These are phyloP conservation scores for Austropuccinia psidii DNA, from an alignment of 1,284 basidiomycete genomes.

Conservation along the genomic window DNA sequence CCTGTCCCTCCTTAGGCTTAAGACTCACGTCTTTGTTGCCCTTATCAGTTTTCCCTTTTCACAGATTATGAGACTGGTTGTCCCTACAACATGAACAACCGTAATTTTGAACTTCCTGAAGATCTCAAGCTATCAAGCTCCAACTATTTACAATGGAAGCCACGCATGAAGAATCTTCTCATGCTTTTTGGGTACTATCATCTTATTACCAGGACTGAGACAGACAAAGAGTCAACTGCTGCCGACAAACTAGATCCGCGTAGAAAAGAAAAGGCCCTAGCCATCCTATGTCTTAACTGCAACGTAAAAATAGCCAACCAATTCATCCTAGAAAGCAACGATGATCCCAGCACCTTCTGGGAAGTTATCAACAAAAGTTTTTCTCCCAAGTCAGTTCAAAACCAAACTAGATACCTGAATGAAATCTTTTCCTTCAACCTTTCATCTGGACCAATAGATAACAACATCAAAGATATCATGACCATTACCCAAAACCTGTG, in stretches of 20 bases:
- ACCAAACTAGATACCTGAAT: neutral
- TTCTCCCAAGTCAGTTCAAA: neutral
- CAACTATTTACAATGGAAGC: neutral
- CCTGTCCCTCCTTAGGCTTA: no score
- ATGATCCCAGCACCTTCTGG: neutral
- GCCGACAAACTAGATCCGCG: neutral
- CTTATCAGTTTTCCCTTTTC: no score
- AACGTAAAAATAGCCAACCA: neutral
- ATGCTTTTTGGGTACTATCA: neutral
- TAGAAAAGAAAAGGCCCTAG: neutral
- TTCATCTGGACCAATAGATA: neutral
- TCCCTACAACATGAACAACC: neutral
- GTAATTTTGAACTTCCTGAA: neutral
- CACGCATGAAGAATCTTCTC: neutral
- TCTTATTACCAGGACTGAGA: neutral
- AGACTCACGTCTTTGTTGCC: no score
- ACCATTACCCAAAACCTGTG: neutral
- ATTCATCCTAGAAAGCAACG: neutral
- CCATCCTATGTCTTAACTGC: neutral
- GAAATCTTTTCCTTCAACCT: neutral
- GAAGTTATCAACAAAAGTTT: neutral
- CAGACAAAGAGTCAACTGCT: no score
- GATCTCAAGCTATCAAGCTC: neutral
- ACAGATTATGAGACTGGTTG: no score
- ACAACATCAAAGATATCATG: neutral